Base-by-base conservation (phyloP, 805 yeast species). In the Yamadazyma kitorensis region DNA sequence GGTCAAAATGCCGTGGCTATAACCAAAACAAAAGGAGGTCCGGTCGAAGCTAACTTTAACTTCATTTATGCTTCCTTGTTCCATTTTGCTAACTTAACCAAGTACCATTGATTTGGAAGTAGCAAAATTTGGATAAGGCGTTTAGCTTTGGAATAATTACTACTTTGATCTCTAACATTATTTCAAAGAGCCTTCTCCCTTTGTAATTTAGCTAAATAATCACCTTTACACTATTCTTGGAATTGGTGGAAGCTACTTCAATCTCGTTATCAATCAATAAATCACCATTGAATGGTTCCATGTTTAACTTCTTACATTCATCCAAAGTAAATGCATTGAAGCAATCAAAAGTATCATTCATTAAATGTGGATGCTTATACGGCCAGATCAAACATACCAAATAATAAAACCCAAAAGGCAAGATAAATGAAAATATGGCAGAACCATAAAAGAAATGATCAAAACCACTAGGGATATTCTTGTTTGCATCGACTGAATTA, bases 291-390 rank as follows among this genome's bases (percentile, higher is more conserved):
- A 11, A 27, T 4, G 41, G 44, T 8, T 20, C 39, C 15, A 44
- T 58, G 5, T 60, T 61, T 26, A 31, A 11, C 8, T 14, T 11
- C n/a, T 17, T 42, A 20, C 67, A 59, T 44, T 55, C 68, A 33
- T 61, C 61, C 20, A 51, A 59, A 10, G 61, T 55, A 38, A 61
- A 65, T 0, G 68, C 57, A 27, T 55, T 55, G 43, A 56, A 70
- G 38, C 57, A 55, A 45, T 71, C 77, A 30, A 45, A 53, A 3
- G 52, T 55, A 45, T 74, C 79, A 8, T 51, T 49, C 27, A 43
- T 50, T n/a, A n/a, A n/a, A 13, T 61, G 58, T 1, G 52, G 43
- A 18, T 61, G 60, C 16, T 48, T 43, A 10, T 18, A 17, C 4
- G 34, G 34, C 30, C 30, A 35, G 6, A 35, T 13, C 23, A 4